phyloP scores from a whole-genome alignment of 805 yeast species.

The Suhomyces canberraensis region DNA sequence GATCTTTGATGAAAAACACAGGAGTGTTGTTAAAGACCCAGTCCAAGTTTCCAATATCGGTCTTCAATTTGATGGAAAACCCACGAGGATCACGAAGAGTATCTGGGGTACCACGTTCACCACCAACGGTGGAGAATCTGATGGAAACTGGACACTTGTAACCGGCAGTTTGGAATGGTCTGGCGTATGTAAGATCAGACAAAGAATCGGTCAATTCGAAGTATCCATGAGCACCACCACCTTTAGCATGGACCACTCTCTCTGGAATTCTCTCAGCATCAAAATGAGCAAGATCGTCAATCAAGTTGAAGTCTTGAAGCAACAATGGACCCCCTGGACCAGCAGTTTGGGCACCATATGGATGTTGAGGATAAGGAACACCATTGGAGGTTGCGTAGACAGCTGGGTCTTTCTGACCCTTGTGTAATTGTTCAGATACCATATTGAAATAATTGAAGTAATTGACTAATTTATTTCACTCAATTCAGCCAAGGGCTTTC shows the following conservation, averaged over 20 bases:
- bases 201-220: conserved; percentile 73
- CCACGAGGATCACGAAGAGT: conserved; percentile 89
- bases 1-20: conserved; percentile 80
- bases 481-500: too few species aligned
- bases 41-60: conserved; percentile 82
- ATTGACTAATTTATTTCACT: too few species aligned
- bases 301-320: conserved; percentile 75
- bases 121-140: conserved; percentile 86
- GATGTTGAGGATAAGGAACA: conserved; percentile 48
- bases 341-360: conserved; percentile 73
- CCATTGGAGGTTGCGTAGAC: conserved; percentile 53
- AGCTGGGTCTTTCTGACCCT: conserved; percentile 13
- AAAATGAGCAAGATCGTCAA: conserved; percentile 81
- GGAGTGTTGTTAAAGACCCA: conserved; percentile 87
- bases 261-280: conserved; percentile 90
- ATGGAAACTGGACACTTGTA: conserved; percentile 72
- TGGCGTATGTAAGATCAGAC: conserved; percentile 68
- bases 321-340: conserved; percentile 76
- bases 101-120: conserved; percentile 79
- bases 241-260: conserved; percentile 91
- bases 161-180: conserved; percentile 70
- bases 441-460: not conserved
- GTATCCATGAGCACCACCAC: conserved; percentile 85
- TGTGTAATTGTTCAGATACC: conserved; percentile 6
- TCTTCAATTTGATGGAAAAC: conserved; percentile 73